A percentile compares a stretch with the other conserved stretches of the same genome.
phyloP scores from a whole-genome alignment of 495 filamentous ascomycete species.

The Podospora sp. region DNA sequence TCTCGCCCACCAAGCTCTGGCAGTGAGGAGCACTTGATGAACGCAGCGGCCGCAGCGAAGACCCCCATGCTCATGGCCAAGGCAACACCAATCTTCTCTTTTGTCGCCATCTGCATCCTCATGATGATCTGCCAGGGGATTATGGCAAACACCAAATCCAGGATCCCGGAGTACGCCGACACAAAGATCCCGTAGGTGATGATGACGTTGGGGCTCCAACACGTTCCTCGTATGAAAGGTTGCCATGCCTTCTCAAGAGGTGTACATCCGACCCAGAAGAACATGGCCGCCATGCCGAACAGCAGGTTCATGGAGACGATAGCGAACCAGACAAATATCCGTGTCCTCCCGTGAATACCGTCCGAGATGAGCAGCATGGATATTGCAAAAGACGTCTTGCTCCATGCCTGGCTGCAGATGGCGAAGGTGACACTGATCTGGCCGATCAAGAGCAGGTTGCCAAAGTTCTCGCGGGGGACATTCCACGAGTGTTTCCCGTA shows the following conservation, averaged over 20 bases:
- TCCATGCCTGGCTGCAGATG: constrained; percentile 34
- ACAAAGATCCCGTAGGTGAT: constrained; percentile 30
- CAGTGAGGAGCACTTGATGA: constrained; percentile 37
- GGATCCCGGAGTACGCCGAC: constrained; percentile 37
- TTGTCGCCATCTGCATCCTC: constrained; percentile 34
- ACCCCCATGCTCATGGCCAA: constrained; percentile 44
- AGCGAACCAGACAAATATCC: constrained; percentile 33
- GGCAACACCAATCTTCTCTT: constrained; percentile 42
- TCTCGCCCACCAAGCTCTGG: constrained; percentile 29
- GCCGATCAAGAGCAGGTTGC: constrained; percentile 30
- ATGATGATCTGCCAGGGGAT: constrained; percentile 39
- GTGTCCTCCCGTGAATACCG: constrained; percentile 29
- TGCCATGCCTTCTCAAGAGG: constrained; percentile 44
- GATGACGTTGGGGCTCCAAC: constrained; percentile 37
- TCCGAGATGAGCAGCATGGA: constrained; percentile 30
- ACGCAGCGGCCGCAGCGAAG: constrained; percentile 30
- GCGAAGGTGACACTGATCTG: constrained; percentile 29
- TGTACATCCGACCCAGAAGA: constrained; percentile 43
- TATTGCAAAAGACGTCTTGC: constrained; percentile 40
- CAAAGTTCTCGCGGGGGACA: constrained; percentile 24
- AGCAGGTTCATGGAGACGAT: constrained; percentile 42
- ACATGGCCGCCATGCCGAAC: constrained; percentile 42
- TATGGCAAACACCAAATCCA: constrained; percentile 33
- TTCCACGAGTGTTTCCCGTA: constrained; percentile 38
- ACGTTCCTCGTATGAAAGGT: constrained; percentile 27